Conservation (phyloP, 1,139 yeast species). For the Diutina mesorugosa region DNA sequence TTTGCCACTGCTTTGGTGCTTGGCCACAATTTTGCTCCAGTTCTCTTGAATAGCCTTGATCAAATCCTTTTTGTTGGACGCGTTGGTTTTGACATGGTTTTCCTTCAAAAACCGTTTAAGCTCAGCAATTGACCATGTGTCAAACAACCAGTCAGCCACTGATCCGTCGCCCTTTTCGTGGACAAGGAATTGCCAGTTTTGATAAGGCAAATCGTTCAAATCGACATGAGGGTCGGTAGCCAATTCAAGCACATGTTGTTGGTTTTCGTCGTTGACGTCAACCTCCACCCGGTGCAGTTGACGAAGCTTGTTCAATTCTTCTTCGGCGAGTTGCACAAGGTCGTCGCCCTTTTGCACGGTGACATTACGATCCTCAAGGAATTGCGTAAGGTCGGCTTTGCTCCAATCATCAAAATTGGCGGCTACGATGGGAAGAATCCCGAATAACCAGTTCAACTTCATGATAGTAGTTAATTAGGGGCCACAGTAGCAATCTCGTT, state of each 20-base stretch:
- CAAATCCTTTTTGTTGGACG: slow-evolving; percentile 21
- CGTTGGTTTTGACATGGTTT: slow-evolving; percentile 15
- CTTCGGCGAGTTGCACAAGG: slow-evolving; percentile 18
- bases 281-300: slow-evolving; percentile 5
- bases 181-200: slow-evolving; percentile 8
- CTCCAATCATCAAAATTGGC: slow-evolving; percentile 4
- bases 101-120: slow-evolving; percentile 22
- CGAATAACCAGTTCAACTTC: neutral
- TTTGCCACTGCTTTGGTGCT: slow-evolving; percentile 24
- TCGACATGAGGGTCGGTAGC: slow-evolving; percentile 10
- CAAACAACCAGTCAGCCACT: slow-evolving; percentile 29
- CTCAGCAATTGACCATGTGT: slow-evolving; percentile 30
- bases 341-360: slow-evolving; percentile 14
- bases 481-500: neutral
- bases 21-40: slow-evolving; percentile 22
- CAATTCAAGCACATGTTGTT: slow-evolving; percentile 10
- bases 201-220: slow-evolving; percentile 8
- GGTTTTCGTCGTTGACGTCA: slow-evolving; percentile 7
- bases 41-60: slow-evolving; percentile 21
- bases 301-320: slow-evolving; percentile 17
- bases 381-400: slow-evolving; percentile 14
- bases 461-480: neutral
- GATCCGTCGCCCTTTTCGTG: slow-evolving; percentile 1
- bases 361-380: slow-evolving; percentile 22
- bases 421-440: neutral